Evolutionary conservation across 2,329 filamentous ascomycete genomes (phyloP).

Genomic region (Ceratocystis smalleyi): DNA sequence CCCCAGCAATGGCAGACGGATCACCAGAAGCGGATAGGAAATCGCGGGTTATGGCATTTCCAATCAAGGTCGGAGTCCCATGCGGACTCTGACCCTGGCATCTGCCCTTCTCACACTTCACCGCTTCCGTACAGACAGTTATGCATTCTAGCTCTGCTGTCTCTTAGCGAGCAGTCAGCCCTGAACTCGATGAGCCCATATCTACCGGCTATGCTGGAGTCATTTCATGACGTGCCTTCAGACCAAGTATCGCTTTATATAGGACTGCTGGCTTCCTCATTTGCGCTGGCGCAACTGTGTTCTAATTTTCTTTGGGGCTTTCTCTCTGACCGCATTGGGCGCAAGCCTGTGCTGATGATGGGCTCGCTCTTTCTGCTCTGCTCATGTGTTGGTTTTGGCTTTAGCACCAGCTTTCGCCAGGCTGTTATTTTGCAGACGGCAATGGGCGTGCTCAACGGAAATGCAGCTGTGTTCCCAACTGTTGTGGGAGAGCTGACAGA

Average conservation of each 20-base stretch:
- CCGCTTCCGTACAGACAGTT: conserved; percentile 75
- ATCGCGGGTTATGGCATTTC: not conserved
- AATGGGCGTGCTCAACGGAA: conserved; percentile 91
- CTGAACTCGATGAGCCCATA: conserved; percentile 95
- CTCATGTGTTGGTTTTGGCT: conserved; percentile 76
- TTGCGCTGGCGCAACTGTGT: conserved; percentile 79
- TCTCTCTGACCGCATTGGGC: conserved; percentile 48
- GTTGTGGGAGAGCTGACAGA: conserved; percentile 92
- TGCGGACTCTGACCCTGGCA: not conserved
- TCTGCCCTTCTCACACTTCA: conserved; percentile 26
- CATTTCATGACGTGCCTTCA: conserved; percentile 63
- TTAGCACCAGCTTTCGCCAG: conserved; percentile 70
- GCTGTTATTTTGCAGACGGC: conserved; percentile 70
- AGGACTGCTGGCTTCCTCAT: conserved; percentile 75
- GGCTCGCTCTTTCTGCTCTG: conserved; percentile 70
- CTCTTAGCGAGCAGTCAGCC: conserved; percentile 85
- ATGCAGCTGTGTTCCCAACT: conserved; percentile 84
- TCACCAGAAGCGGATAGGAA: not conserved
- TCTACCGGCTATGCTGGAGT: conserved; percentile 76
- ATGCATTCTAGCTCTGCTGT: conserved; percentile 69
- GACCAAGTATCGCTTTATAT: conserved; percentile 71
- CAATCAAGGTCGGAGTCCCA: not conserved
- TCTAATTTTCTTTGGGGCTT: conserved; percentile 59
- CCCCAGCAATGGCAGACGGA: not conserved
- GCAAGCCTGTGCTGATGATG: conserved; percentile 57